Evolutionary conservation across 345 rosid genomes (phyloP).

Genomic region (Eucalyptus virginea): DNA sequence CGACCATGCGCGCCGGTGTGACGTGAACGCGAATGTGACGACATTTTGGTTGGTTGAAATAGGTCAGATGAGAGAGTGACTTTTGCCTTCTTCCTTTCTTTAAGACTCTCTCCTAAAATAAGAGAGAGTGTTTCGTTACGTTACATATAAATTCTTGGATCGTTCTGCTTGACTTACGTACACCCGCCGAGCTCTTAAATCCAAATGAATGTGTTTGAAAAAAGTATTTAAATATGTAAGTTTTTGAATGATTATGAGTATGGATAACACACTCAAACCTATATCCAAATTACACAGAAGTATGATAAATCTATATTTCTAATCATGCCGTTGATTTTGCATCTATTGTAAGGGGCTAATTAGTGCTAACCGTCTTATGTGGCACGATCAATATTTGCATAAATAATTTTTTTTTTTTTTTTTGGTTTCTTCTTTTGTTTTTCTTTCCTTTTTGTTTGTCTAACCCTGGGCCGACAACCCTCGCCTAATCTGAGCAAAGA

Average conservation of each 20-base stretch:
- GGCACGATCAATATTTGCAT: fast-evolving
- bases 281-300: neutral
- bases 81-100: neutral
- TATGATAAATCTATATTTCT: too few species aligned
- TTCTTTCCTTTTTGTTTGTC: too few species aligned
- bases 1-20: neutral
- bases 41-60: neutral
- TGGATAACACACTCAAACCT: too few species aligned
- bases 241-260: fast-evolving
- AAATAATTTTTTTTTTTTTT: too few species aligned
- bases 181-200: neutral
- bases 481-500: fast-evolving
- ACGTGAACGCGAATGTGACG: neutral
- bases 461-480: fast-evolving
- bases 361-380: fast-evolving
- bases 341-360: fast-evolving
- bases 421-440: too few species aligned
- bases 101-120: neutral
- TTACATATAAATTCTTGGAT: neutral
- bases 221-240: neutral
- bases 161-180: neutral
- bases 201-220: neutral
- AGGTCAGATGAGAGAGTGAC: neutral
- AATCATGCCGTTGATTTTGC: neutral
- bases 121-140: neutral